Evolutionary conservation across 2,329 filamentous ascomycete species (phyloP).

Genomic region (Paraconiothyrium sp.): DNA sequence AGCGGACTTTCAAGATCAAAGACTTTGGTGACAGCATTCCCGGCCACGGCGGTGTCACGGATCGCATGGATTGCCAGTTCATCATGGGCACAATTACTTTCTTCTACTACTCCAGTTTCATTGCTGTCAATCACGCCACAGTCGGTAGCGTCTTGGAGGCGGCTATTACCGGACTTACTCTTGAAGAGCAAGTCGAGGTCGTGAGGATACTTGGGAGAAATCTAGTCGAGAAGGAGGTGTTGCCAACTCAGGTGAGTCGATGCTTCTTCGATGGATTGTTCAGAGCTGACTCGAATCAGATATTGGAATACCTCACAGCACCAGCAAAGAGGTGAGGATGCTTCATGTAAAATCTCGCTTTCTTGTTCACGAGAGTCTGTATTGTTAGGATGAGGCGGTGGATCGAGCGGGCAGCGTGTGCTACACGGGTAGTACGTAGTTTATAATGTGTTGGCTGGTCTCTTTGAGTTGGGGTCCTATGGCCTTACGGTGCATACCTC

Average conservation of each 20-base stretch:
- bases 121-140: constrained; percentile 84
- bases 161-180: constrained; percentile 86
- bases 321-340: constrained; percentile 4
- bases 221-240: constrained; percentile 69
- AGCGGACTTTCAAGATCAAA: constrained; percentile 99
- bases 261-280: background rate
- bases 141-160: constrained; percentile 89
- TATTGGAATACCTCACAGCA: constrained; percentile 10
- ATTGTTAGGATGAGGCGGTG: background rate
- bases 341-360: background rate
- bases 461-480: background rate
- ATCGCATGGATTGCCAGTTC: constrained; percentile 99
- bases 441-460: constrained; percentile 9
- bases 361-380: background rate
- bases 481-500: background rate
- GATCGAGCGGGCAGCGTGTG: background rate
- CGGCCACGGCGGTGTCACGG: constrained; percentile 96
- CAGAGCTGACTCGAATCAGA: background rate
- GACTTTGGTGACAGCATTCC: constrained; percentile 99
- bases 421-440: constrained; percentile 10
- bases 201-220: constrained; percentile 70
- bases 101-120: constrained; percentile 98
- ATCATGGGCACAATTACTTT: constrained; percentile 99
- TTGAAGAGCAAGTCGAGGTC: constrained; percentile 89
- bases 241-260: constrained; percentile 62